phyloP scores from a whole-genome alignment of 164 flowering plant species.

The Saururus chinensis region DNA sequence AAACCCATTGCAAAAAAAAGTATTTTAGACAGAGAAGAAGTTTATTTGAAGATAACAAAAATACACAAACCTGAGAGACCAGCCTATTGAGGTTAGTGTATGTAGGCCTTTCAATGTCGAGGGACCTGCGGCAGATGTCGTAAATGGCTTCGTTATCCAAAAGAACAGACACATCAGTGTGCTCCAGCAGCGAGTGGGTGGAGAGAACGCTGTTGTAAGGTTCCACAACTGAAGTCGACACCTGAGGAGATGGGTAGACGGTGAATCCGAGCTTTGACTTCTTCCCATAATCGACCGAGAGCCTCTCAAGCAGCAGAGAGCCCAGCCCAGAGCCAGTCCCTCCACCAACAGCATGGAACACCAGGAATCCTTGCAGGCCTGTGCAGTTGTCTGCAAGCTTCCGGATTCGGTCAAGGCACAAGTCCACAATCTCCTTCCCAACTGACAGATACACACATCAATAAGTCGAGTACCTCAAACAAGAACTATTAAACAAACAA shows the following conservation, averaged over 20 bases:
- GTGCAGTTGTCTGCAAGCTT: slow-evolving; percentile 71
- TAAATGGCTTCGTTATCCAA: slow-evolving; percentile 64
- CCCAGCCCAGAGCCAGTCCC: slow-evolving; percentile 76
- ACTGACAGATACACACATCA: slow-evolving; percentile 14
- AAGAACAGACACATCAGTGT: slow-evolving; percentile 52
- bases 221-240: slow-evolving; percentile 64
- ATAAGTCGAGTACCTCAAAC: not conserved
- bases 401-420: slow-evolving; percentile 53
- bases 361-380: slow-evolving; percentile 64
- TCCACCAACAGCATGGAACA: slow-evolving; percentile 67
- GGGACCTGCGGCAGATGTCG: slow-evolving; percentile 50
- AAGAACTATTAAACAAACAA: not conserved
- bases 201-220: slow-evolving; percentile 62
- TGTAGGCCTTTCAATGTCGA: slow-evolving; percentile 59
- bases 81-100: slow-evolving; percentile 67
- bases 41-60: too few relatives aligned
- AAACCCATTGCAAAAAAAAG: too few relatives aligned
- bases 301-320: slow-evolving; percentile 50
- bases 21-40: too few relatives aligned
- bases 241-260: slow-evolving; percentile 33
- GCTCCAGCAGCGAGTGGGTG: slow-evolving; percentile 53
- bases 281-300: slow-evolving; percentile 55
- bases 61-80: slow-evolving; percentile 33
- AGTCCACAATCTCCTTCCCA: slow-evolving; percentile 67
- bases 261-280: slow-evolving; percentile 13